These are phyloP conservation scores for Vitis amurensis DNA, from an alignment of 164 flowering plant genomes.

Conservation along the genomic window DNA sequence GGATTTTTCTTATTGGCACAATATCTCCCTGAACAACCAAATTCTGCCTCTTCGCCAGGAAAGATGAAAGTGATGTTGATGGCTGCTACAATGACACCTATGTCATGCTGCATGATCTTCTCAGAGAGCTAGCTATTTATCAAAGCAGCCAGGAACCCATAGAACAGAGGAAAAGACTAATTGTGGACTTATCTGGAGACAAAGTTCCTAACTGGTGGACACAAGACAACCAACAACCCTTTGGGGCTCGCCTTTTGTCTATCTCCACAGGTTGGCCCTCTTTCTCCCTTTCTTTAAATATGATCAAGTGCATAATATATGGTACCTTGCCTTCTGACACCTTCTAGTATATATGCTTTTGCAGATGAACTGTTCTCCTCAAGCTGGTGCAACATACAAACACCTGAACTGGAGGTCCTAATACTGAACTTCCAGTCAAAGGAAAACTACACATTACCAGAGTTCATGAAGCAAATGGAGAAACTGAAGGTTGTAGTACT, in stretches of 20 bases:
- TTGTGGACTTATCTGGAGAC: slow-evolving; percentile 26
- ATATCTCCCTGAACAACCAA: too few relatives aligned
- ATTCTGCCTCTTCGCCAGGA: slow-evolving; percentile 20
- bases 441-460: slow-evolving; percentile 11
- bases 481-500: slow-evolving; percentile 18
- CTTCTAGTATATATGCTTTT: not conserved
- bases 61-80: slow-evolving; percentile 25
- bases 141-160: slow-evolving; percentile 19
- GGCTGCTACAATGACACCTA: slow-evolving; percentile 27
- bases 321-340: too few relatives aligned
- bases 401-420: slow-evolving; percentile 21
- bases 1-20: too few relatives aligned
- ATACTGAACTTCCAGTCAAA: slow-evolving; percentile 19
- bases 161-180: slow-evolving; percentile 27
- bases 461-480: slow-evolving; percentile 11
- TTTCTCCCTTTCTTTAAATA: not conserved
- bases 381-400: slow-evolving; percentile 13
- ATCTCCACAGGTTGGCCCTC: slow-evolving; percentile 36
- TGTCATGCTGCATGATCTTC: slow-evolving; percentile 47
- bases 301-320: too few relatives aligned
- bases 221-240: slow-evolving; percentile 12
- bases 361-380: slow-evolving; percentile 5
- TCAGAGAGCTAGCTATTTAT: slow-evolving; percentile 42
- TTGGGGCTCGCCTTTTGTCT: slow-evolving; percentile 33
- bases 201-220: slow-evolving; percentile 25